A percentile compares a stretch with the other conserved stretches of the same genome.
Conservation (phyloP, 495 filamentous ascomycete genomes). For the Coniosporium apollinis region DNA sequence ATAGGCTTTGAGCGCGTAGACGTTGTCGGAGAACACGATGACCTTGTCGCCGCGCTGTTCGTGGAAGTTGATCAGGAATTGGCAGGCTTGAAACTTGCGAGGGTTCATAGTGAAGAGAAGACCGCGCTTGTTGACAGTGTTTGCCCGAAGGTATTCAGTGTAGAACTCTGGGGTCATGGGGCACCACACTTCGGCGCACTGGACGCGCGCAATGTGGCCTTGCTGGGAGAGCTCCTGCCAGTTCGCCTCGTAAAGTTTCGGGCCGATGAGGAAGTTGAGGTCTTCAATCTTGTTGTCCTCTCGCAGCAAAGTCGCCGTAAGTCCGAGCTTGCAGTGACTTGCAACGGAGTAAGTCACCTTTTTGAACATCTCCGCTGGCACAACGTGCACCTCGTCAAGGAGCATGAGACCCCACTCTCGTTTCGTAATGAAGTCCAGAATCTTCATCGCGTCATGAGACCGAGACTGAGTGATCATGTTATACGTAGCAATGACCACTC, state of each 20-base stretch:
- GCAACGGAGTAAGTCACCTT: conserved; percentile 82
- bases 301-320: conserved; percentile 85
- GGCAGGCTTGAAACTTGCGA: conserved; percentile 87
- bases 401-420: conserved; percentile 98
- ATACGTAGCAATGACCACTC: conserved; percentile 94
- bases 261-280: conserved; percentile 93
- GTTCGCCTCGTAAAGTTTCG: conserved; percentile 95
- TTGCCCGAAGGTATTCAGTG: conserved; percentile 66
- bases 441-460: conserved; percentile 85
- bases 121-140: conserved; percentile 47
- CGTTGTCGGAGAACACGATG: conserved; percentile 97
- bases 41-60: conserved; percentile 94
- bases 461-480: conserved; percentile 92
- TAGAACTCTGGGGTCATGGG: conserved; percentile 99
- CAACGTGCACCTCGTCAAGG: conserved; percentile 95
- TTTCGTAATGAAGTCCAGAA: conserved; percentile 89
- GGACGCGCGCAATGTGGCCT: conserved; percentile 92
- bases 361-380: conserved; percentile 88
- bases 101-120: conserved; percentile 97
- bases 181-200: conserved; percentile 98
- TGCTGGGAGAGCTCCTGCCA: conserved; percentile 98
- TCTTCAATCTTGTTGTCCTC: conserved; percentile 98
- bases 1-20: conserved; percentile 80
- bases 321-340: conserved; percentile 87
- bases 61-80: conserved; percentile 95